These are phyloP conservation scores for Rosellinia necatrix DNA, from an alignment of 2,329 filamentous ascomycete species.

Conservation along the genomic window DNA sequence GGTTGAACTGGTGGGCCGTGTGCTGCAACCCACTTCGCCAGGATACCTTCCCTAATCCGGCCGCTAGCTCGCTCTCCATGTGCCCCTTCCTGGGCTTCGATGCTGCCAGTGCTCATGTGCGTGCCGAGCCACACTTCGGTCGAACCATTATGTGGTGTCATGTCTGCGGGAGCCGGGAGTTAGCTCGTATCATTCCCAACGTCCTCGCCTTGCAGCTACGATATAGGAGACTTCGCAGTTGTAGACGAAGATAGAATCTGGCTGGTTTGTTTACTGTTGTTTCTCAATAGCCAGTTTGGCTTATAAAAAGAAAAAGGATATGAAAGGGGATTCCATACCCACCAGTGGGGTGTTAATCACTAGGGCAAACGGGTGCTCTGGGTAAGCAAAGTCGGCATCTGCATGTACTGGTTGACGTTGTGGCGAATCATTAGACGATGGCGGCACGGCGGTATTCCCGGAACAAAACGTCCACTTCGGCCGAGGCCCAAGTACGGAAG, in stretches of 20 bases:
- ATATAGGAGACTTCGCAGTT: no score
- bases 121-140: conserved; percentile 66
- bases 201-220: no score
- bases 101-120: conserved; percentile 43
- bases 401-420: conserved; percentile 61
- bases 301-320: not conserved
- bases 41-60: conserved; percentile 48
- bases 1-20: conserved; percentile 54
- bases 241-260: not conserved
- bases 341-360: conserved; percentile 60
- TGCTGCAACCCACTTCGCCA: conserved; percentile 45
- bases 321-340: conserved; percentile 17
- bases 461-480: conserved; percentile 63
- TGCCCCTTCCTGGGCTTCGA: conserved; percentile 51
- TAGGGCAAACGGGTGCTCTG: conserved; percentile 58
- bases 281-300: not conserved
- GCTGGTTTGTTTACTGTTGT: not conserved
- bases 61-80: conserved; percentile 59
- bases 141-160: conserved; percentile 57
- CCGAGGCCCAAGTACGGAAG: conserved; percentile 57
- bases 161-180: conserved; percentile 34
- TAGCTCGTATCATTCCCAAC: not conserved
- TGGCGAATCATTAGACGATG: conserved; percentile 45
- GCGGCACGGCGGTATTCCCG: conserved; percentile 61
- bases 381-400: conserved; percentile 63